These are phyloP conservation scores for Strigomonas culicis DNA, from an alignment of 208 protist species.

Conservation along the genomic window DNA sequence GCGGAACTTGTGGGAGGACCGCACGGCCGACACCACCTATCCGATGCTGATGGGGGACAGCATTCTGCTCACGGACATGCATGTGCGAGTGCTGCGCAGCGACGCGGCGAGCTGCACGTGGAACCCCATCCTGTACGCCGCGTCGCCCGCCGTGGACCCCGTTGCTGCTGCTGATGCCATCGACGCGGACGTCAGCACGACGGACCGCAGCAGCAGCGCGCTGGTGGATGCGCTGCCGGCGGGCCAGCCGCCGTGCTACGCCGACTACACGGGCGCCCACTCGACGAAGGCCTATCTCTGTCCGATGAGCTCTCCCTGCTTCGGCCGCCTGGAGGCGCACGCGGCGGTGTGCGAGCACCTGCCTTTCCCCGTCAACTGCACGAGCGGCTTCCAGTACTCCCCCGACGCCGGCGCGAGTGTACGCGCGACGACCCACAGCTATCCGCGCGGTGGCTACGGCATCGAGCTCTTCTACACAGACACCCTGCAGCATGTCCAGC, in stretches of 20 bases:
- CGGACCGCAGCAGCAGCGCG: no score
- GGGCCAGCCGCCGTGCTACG: not conserved
- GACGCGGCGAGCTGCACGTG: constrained; percentile 15
- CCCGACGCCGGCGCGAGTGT: not conserved
- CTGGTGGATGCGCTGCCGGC: no score
- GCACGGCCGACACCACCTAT: not conserved
- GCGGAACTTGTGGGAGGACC: constrained; percentile 16
- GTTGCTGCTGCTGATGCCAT: no score
- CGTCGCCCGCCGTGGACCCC: no score
- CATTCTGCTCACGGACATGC: constrained; percentile 18
- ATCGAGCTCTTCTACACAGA: constrained; percentile 26
- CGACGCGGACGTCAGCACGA: no score
- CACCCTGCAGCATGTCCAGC: not conserved
- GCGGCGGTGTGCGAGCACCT: not conserved
- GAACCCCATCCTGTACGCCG: constrained; percentile 10
- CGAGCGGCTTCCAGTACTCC: constrained; percentile 3
- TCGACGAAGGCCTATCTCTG: constrained; percentile 5
- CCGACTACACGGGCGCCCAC: not conserved
- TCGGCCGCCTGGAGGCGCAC: not conserved
- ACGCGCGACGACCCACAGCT: not conserved
- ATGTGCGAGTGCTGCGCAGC: constrained; percentile 15
- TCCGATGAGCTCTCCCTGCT: not conserved
- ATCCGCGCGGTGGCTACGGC: constrained; percentile 12
- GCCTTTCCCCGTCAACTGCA: not conserved
- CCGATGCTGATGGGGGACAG: constrained; percentile 16